These are phyloP conservation scores for Pseudohyphozyma bogoriensis DNA, from an alignment of 768 basidiomycete species.

Conservation along the genomic window DNA sequence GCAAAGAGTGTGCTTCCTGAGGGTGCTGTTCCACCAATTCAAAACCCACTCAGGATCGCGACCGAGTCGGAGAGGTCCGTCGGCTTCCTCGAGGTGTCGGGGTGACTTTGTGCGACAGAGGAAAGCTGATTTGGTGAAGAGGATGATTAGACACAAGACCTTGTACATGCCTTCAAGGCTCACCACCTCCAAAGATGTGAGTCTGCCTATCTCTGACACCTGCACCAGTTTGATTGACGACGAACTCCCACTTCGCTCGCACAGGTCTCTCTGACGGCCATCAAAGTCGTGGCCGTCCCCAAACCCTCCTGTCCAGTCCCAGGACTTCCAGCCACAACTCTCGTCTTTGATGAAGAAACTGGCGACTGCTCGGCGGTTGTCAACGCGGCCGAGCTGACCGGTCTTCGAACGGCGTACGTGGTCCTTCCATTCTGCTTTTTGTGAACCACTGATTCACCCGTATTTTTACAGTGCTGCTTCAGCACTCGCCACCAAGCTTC, in stretches of 20 bases:
- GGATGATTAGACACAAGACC: conserved; percentile 20
- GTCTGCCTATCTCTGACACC: not conserved
- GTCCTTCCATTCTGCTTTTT: not conserved
- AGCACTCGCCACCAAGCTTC: conserved; percentile 10
- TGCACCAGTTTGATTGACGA: too few species aligned
- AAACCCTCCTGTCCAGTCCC: conserved; percentile 8
- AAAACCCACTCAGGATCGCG: conserved; percentile 12
- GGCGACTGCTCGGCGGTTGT: conserved; percentile 20
- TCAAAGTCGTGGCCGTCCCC: conserved; percentile 30
- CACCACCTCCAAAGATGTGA: conserved; percentile 10
- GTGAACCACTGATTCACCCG: not conserved
- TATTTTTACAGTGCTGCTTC: conserved; percentile 19
- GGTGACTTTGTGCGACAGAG: not conserved
- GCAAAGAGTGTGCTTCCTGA: not conserved
- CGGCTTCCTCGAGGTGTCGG: too few species aligned
- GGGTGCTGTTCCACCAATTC: not conserved
- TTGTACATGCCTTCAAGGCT: conserved; percentile 27
- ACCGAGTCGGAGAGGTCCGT: not conserved
- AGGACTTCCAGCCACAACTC: conserved; percentile 27
- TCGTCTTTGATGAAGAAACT: conserved; percentile 26
- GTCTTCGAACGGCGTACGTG: conserved; percentile 31
- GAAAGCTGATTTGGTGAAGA: not conserved
- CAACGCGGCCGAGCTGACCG: conserved; percentile 29
- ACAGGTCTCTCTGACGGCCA: conserved; percentile 18
- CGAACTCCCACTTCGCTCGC: too few species aligned